Evolutionary conservation across 805 yeast genomes (phyloP).

Genomic region (Tetrapisispora phaffii): DNA sequence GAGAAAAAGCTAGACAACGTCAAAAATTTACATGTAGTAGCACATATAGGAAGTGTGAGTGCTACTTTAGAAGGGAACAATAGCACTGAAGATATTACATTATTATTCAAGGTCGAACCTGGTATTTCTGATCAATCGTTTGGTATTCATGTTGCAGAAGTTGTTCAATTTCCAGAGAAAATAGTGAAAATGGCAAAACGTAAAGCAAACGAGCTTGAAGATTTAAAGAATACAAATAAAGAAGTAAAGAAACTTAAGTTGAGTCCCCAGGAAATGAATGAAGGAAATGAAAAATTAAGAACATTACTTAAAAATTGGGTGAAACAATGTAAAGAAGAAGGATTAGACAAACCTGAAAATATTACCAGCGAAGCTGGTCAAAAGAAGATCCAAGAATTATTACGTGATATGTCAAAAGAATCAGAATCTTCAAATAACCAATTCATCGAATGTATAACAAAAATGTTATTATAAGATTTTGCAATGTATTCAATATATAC

Average conservation of each 20-base stretch:
- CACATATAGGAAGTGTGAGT: constrained; percentile 50
- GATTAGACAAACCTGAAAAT: constrained; percentile 15
- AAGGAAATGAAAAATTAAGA: constrained; percentile 43
- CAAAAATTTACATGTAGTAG: constrained; percentile 82
- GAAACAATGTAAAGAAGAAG: constrained; percentile 29
- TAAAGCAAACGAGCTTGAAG: constrained; percentile 81
- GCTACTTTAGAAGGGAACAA: constrained; percentile 28
- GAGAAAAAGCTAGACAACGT: constrained; percentile 56
- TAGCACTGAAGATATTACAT: constrained; percentile 59
- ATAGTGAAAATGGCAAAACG: constrained; percentile 92
- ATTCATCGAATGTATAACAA: constrained; percentile 16
- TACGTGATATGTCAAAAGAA: constrained; percentile 11
- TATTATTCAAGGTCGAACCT: constrained; percentile 86
- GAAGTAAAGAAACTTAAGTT: constrained; percentile 44
- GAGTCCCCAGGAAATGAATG: constrained; percentile 37
- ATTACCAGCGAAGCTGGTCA: constrained; percentile 31
- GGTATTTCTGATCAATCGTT: constrained; percentile 95
- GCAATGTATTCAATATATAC: no score
- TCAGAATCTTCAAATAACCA: constrained; percentile 8
- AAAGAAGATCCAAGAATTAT: constrained; percentile 16
- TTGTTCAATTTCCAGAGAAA: constrained; percentile 84
- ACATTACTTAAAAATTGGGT: constrained; percentile 47
- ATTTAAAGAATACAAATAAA: constrained; percentile 35
- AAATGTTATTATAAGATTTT: constrained; percentile 11
- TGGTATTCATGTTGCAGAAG: constrained; percentile 96